A percentile compares a stretch with the other conserved stretches of the same genome.
Evolutionary conservation across 2,329 filamentous ascomycete species (phyloP).

Genomic region (Trichoderma sp.): DNA sequence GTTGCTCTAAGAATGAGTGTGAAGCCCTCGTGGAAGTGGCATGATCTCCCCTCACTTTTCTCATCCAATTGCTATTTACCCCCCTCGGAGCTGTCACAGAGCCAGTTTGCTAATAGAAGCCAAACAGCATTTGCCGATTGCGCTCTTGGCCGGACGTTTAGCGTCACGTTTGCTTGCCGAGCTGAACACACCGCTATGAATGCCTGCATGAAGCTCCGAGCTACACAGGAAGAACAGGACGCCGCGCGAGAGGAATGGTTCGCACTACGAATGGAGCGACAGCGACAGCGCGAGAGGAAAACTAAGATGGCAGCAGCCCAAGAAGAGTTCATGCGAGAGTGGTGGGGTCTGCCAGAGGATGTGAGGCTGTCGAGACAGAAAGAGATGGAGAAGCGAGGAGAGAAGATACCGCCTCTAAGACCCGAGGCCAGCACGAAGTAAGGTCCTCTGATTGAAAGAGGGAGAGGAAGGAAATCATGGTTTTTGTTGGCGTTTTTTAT

Average conservation of each 20-base stretch:
- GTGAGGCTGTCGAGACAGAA: conserved; percentile 50
- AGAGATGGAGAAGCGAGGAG: conserved; percentile 54
- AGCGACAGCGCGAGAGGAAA: conserved; percentile 64
- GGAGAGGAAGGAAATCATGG: background rate
- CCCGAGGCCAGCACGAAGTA: background rate
- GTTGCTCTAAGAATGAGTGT: background rate
- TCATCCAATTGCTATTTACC: background rate
- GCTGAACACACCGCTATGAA: conserved; percentile 84
- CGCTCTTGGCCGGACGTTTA: conserved; percentile 80
- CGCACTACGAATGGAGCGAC: conserved; percentile 67
- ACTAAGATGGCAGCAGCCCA: conserved; percentile 59
- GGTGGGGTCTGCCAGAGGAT: conserved; percentile 62
- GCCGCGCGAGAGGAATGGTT: conserved; percentile 94
- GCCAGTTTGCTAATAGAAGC: background rate
- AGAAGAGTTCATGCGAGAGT: conserved; percentile 64
- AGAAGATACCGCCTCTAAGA: conserved; percentile 42
- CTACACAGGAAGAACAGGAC: conserved; percentile 82
- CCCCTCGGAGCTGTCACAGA: background rate
- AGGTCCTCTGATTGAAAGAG: background rate
- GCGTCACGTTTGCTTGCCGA: conserved; percentile 83
- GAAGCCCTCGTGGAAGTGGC: background rate
- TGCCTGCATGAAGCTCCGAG: conserved; percentile 83
- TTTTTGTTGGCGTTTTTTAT: background rate
- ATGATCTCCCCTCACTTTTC: background rate
- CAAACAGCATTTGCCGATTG: conserved; percentile 85